Conservation (phyloP, 2,329 filamentous ascomycete species). For the Botrytis sinoallii region DNA sequence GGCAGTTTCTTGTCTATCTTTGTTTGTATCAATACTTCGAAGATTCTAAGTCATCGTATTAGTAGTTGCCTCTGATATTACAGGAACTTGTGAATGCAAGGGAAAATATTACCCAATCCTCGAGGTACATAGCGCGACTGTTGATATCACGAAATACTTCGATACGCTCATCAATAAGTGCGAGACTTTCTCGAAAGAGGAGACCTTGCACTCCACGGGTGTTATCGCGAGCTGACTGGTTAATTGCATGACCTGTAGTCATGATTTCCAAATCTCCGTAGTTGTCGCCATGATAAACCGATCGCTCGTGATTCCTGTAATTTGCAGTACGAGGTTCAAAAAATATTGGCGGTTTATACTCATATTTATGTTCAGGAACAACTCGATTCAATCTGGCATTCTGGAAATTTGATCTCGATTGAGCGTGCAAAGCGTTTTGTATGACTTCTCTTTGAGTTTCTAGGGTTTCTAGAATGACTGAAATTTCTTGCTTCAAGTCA, state of each 20-base stretch:
- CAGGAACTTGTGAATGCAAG: background rate
- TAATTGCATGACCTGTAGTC: background rate
- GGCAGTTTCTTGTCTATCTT: slow-evolving; percentile 34
- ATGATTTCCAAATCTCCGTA: background rate
- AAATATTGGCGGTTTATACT: slow-evolving; percentile 1
- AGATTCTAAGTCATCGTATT: slow-evolving; percentile 23
- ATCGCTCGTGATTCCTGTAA: background rate
- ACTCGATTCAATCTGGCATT: background rate
- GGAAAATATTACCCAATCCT: slow-evolving; percentile 22
- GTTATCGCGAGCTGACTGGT: slow-evolving; percentile 3
- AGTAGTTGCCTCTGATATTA: background rate
- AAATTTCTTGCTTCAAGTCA: slow-evolving; percentile 29
- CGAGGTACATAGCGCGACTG: slow-evolving; percentile 25
- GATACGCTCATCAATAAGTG: slow-evolving; percentile 25
- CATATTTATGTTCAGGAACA: background rate
- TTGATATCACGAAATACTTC: slow-evolving; percentile 27
- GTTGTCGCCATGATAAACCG: background rate
- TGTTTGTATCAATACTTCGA: slow-evolving; percentile 32
- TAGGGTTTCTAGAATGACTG: slow-evolving; percentile 27
- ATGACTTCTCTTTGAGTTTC: slow-evolving; percentile 23
- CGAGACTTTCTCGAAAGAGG: slow-evolving; percentile 25
- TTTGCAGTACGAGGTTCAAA: background rate
- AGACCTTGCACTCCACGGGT: slow-evolving; percentile 26
- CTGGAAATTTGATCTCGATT: background rate
- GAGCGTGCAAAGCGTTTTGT: background rate